Evolutionary conservation across 164 flowering plant genomes (phyloP).

Genomic region (Paratinospora sagittata): DNA sequence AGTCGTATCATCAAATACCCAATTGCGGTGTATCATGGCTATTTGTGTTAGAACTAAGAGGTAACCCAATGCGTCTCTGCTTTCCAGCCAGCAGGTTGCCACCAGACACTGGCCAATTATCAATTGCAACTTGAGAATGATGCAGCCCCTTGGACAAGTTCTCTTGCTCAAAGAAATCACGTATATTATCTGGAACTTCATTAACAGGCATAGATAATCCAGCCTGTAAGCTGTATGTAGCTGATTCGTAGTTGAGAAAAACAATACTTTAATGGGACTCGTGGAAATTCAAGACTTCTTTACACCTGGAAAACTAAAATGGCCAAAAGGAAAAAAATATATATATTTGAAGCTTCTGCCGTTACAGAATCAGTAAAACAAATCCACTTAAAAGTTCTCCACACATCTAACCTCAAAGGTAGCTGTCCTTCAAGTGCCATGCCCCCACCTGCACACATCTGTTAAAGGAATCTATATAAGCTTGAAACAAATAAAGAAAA

Average conservation of each 20-base stretch:
- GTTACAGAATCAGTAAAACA: not conserved
- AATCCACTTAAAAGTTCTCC: not conserved
- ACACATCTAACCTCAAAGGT: not conserved
- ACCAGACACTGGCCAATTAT: slow-evolving; percentile 42
- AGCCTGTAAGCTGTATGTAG: slow-evolving; percentile 23
- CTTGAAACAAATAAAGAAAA: not conserved
- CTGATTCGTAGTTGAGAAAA: slow-evolving; percentile 6
- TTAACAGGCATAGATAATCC: slow-evolving; percentile 82
- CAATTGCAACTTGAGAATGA: slow-evolving; percentile 44
- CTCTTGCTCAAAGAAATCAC: slow-evolving; percentile 78
- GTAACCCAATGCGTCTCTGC: slow-evolving; percentile 38
- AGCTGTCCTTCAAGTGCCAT: not conserved
- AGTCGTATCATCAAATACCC: slow-evolving; percentile 30
- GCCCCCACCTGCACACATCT: not conserved
- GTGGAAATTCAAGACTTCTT: slow-evolving; percentile 11
- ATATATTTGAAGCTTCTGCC: not conserved
- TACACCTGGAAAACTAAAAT: not conserved
- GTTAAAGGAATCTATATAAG: not conserved
- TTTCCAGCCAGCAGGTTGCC: slow-evolving; percentile 50
- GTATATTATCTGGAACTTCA: slow-evolving; percentile 75
- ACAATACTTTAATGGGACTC: not conserved
- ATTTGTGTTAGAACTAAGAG: slow-evolving; percentile 36
- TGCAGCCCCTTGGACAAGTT: slow-evolving; percentile 45
- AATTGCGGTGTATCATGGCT: slow-evolving; percentile 36
- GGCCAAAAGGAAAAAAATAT: not conserved